phyloP scores from a whole-genome alignment of 1,139 yeast genomes.

The Candida anutae region DNA sequence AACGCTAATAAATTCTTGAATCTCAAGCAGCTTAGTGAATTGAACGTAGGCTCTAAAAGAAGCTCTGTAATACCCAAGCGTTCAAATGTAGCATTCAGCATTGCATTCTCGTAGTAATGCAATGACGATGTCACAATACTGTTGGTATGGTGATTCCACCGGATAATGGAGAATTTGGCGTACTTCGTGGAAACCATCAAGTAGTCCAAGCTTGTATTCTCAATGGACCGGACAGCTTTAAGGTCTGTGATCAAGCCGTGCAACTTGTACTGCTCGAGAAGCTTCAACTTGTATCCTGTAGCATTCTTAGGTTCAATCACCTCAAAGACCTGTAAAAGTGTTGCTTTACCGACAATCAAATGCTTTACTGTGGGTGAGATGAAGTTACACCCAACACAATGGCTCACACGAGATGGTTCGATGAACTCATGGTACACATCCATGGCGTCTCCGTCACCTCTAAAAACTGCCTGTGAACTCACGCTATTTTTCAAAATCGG shows the following conservation, averaged over 20 bases:
- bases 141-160: constrained; percentile 54
- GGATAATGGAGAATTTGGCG: constrained; percentile 72
- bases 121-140: constrained; percentile 64
- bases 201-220: constrained; percentile 47
- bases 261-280: constrained; percentile 60
- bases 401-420: constrained; percentile 69
- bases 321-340: constrained; percentile 62
- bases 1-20: constrained; percentile 69
- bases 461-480: too few relatives aligned
- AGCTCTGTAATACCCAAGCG: constrained; percentile 41
- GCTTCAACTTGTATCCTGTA: constrained; percentile 32
- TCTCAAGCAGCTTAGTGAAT: constrained; percentile 54
- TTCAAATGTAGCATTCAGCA: constrained; percentile 45
- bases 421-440: constrained; percentile 76
- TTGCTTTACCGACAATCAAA: constrained; percentile 64
- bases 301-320: constrained; percentile 19
- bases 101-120: constrained; percentile 77
- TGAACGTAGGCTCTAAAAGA: constrained; percentile 56
- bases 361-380: constrained; percentile 43
- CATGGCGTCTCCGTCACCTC: constrained; percentile 42
- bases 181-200: constrained; percentile 60
- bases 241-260: constrained; percentile 66
- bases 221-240: constrained; percentile 43
- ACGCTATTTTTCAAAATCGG: too few relatives aligned
- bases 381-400: constrained; percentile 56